phyloP scores from a whole-genome alignment of 1,139 yeast genomes.

The Pneumocystis canis region DNA sequence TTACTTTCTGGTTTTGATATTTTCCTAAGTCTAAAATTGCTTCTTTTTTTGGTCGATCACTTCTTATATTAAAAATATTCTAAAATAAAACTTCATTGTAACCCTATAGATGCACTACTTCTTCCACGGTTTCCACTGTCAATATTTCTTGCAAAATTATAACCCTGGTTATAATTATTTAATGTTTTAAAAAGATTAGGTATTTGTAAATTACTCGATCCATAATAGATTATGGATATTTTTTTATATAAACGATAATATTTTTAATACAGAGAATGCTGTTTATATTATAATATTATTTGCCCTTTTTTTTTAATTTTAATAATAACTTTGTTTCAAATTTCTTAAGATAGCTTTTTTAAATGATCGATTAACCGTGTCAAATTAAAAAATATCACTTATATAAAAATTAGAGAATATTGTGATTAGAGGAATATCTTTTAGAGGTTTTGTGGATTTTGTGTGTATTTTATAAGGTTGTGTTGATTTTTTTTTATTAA shows the following conservation, averaged over 20 bases:
- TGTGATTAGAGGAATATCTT: not conserved
- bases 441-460: not conserved
- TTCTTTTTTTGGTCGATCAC: conserved; percentile 37
- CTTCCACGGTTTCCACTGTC: not conserved
- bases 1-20: conserved; percentile 57
- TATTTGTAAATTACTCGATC: not conserved
- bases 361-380: not conserved
- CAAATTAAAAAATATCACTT: not conserved
- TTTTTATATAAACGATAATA: not conserved
- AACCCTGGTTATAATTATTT: not conserved
- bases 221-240: not conserved
- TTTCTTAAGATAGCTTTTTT: not conserved
- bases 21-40: conserved; percentile 73
- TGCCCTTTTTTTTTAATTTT: not conserved
- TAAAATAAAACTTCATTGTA: not conserved
- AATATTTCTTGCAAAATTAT: not conserved
- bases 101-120: not conserved
- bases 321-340: not conserved
- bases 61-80: not conserved
- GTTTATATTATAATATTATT: not conserved
- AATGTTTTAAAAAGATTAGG: not conserved
- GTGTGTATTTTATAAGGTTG: not conserved
- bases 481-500: not conserved
- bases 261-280: not conserved
- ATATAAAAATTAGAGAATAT: not conserved